These are phyloP conservation scores for Phyllostachys edulis DNA, from an alignment of 176 grass and related monocot species.

Conservation along the genomic window DNA sequence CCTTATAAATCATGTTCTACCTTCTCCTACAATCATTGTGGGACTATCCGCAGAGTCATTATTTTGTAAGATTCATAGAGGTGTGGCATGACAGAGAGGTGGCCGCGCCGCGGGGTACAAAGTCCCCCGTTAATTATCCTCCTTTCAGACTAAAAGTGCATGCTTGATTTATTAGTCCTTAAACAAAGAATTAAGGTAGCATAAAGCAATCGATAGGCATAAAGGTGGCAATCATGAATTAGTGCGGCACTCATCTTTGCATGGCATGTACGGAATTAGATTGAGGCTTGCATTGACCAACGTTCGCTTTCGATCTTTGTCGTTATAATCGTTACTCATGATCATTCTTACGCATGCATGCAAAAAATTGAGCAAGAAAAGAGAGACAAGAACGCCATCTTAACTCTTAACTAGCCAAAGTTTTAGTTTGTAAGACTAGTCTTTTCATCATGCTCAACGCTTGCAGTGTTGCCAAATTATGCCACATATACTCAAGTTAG, in stretches of 20 bases:
- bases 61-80: no score
- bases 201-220: neutral
- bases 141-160: neutral
- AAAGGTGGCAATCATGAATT: slow-evolving; percentile 20
- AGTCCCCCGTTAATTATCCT: neutral
- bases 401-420: neutral
- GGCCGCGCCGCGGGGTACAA: no score
- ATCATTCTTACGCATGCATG: neutral
- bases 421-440: neutral
- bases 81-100: no score
- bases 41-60: no score
- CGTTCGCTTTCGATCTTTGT: neutral
- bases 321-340: neutral
- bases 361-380: slow-evolving; percentile 1
- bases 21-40: no score
- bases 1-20: no score
- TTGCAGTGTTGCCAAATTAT: no score
- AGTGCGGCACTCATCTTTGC: slow-evolving; percentile 1
- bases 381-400: neutral
- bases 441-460: no score
- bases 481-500: no score
- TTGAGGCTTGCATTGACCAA: slow-evolving; percentile 13
- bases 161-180: neutral
- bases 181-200: neutral
- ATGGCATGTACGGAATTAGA: slow-evolving; percentile 17